Conservation (phyloP, 2,329 filamentous ascomycete genomes). For the Daldinia sp. region DNA sequence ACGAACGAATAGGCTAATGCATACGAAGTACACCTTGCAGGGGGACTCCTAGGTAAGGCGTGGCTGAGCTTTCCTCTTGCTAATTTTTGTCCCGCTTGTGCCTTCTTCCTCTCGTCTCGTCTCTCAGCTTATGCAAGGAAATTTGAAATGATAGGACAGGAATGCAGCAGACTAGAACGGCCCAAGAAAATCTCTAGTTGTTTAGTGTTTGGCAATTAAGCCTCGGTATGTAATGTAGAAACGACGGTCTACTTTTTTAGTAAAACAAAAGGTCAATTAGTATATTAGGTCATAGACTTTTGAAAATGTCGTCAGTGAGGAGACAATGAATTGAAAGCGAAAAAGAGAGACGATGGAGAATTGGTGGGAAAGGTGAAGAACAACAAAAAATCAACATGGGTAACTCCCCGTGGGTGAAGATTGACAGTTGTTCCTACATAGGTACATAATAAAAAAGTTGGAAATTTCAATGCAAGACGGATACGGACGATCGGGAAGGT, state of each 20-base stretch:
- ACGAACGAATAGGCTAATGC: constrained; percentile 45
- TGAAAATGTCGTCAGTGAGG: constrained; percentile 19
- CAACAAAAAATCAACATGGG: constrained; percentile 7
- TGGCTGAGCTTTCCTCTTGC: constrained; percentile 39
- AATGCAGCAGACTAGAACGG: constrained; percentile 33
- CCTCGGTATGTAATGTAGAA: constrained; percentile 22
- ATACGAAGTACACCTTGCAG: constrained; percentile 30
- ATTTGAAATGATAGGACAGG: constrained; percentile 39
- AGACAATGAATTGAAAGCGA: background rate
- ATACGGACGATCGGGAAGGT: constrained; percentile 18
- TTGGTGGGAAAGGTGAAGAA: constrained; percentile 18
- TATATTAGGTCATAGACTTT: constrained; percentile 30
- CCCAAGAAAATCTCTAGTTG: constrained; percentile 22
- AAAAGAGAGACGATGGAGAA: constrained; percentile 6
- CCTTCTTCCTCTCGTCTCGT: constrained; percentile 24
- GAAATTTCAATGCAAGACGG: constrained; percentile 28
- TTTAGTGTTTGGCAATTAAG: constrained; percentile 28
- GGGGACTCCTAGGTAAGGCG: constrained; percentile 34
- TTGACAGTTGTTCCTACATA: too few species aligned
- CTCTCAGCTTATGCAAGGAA: constrained; percentile 34
- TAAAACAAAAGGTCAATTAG: constrained; percentile 3
- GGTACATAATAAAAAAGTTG: constrained; percentile 32
- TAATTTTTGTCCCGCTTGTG: constrained; percentile 32
- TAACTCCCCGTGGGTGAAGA: constrained; percentile 15
- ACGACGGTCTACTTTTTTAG: constrained; percentile 20